Percentiles rank a stretch among this genome's conserved stretches.
These are phyloP conservation scores for Cyberlindnera samutprakarnensis DNA, from an alignment of 805 yeast species.

Conservation along the genomic window DNA sequence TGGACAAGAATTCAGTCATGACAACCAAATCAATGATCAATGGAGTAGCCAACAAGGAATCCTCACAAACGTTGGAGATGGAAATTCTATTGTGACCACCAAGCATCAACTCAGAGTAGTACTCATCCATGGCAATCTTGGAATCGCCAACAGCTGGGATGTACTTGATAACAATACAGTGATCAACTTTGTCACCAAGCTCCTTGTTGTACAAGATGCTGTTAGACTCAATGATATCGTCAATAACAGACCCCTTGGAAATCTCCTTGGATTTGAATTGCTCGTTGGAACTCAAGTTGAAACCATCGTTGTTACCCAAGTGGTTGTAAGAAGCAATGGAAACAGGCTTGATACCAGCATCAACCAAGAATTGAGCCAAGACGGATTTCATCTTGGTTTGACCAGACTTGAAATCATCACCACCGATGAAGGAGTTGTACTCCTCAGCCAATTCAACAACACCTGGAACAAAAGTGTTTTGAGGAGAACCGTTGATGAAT, in stretches of 20 bases:
- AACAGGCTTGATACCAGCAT: conserved; percentile 93
- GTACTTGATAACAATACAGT: conserved; percentile 92
- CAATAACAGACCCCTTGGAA: conserved; percentile 87
- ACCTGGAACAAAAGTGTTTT: conserved; percentile 96
- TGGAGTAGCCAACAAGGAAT: conserved; percentile 90
- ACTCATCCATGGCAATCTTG: conserved; percentile 98
- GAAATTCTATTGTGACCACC: conserved; percentile 96
- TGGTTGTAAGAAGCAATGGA: conserved; percentile 96
- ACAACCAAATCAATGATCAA: conserved; percentile 86
- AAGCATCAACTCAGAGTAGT: conserved; percentile 92
- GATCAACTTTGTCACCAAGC: conserved; percentile 74
- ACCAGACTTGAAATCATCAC: conserved; percentile 96
- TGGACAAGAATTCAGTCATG: conserved; percentile 81
- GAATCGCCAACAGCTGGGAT: conserved; percentile 93
- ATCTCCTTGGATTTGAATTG: conserved; percentile 96
- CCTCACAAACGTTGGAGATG: conserved; percentile 94
- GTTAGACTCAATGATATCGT: conserved; percentile 88
- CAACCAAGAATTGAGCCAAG: conserved; percentile 90
- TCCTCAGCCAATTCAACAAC: conserved; percentile 82
- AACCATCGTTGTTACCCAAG: conserved; percentile 94
- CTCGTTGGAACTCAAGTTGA: conserved; percentile 80
- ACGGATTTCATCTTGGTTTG: conserved; percentile 97
- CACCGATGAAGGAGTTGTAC: conserved; percentile 75
- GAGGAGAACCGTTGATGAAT: conserved; percentile 95
- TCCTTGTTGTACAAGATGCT: conserved; percentile 76